phyloP scores from a whole-genome alignment of 2,329 filamentous ascomycete genomes.

The Chrysoporthe deuterocubensis region DNA sequence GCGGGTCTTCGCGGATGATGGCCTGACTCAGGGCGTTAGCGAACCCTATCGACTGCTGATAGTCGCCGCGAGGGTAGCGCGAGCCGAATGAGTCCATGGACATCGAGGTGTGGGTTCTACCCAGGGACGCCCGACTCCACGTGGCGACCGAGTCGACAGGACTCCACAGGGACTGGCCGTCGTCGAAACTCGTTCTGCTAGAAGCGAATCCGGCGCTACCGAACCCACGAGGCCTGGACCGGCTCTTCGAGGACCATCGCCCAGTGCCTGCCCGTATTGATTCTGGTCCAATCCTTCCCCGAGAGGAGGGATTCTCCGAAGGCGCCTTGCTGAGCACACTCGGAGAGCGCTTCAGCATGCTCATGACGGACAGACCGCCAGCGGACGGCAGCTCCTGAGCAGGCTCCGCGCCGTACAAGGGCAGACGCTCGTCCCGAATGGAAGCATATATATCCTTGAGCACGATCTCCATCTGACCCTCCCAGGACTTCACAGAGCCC shows the following conservation, averaged over 20 bases:
- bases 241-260: constrained; percentile 83
- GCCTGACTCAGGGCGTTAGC: constrained; percentile 95
- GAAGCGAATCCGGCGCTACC: constrained; percentile 83
- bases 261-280: constrained; percentile 56
- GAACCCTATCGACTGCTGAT: constrained; percentile 96
- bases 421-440: constrained; percentile 84
- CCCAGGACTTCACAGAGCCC: constrained; percentile 80
- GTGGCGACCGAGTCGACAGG: constrained; percentile 84
- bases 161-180: constrained; percentile 88
- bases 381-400: constrained; percentile 55
- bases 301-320: constrained; percentile 75
- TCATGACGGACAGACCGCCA: constrained; percentile 67
- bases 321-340: constrained; percentile 92
- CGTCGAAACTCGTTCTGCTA: constrained; percentile 92
- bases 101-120: constrained; percentile 87
- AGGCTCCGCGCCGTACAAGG: constrained; percentile 74
- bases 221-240: constrained; percentile 77
- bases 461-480: constrained; percentile 85
- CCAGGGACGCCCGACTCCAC: constrained; percentile 92
- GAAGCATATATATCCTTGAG: constrained; percentile 90
- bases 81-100: constrained; percentile 90
- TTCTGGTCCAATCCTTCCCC: constrained; percentile 70
- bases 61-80: constrained; percentile 75
- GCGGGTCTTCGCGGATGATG: constrained; percentile 85
- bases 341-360: constrained; percentile 80